Conservation (phyloP, 140 eudicot species). For the Erigeron philadelphicus region DNA sequence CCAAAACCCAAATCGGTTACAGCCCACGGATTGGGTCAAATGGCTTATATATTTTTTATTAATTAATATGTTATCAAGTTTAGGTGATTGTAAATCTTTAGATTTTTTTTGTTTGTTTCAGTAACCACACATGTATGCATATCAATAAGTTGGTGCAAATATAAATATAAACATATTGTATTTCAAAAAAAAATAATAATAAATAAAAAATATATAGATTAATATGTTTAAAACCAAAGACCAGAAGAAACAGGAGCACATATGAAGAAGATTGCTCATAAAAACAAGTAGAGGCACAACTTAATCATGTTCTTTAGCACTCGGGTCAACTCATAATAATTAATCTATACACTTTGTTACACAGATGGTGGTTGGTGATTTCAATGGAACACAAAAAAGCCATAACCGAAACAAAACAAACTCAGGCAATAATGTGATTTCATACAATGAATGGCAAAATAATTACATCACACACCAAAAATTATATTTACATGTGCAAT, state of each 20-base stretch:
- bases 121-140: too few species aligned
- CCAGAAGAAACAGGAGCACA: background rate
- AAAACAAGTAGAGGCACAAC: constrained; percentile 16
- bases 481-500: constrained; percentile 35
- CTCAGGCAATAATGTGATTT: background rate
- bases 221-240: background rate
- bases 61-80: too few species aligned
- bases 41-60: too few species aligned
- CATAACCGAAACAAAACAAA: constrained; percentile 19
- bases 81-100: too few species aligned
- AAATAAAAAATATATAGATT: too few species aligned
- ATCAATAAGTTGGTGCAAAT: background rate
- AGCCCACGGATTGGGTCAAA: too few species aligned
- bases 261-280: background rate
- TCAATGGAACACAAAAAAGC: constrained; percentile 15
- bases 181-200: too few species aligned
- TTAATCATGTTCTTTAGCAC: constrained; percentile 5
- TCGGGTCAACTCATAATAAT: constrained; percentile 21
- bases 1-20: too few species aligned
- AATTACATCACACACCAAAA: constrained; percentile 35
- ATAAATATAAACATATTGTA: background rate
- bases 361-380: constrained; percentile 15
- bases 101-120: too few species aligned
- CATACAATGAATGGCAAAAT: constrained; percentile 21
- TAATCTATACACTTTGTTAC: constrained; percentile 31